Percentiles rank a stretch among this genome's conserved stretches.
phyloP scores from a whole-genome alignment of 208 protist genomes.

The Endotrypanum monterogeii region DNA sequence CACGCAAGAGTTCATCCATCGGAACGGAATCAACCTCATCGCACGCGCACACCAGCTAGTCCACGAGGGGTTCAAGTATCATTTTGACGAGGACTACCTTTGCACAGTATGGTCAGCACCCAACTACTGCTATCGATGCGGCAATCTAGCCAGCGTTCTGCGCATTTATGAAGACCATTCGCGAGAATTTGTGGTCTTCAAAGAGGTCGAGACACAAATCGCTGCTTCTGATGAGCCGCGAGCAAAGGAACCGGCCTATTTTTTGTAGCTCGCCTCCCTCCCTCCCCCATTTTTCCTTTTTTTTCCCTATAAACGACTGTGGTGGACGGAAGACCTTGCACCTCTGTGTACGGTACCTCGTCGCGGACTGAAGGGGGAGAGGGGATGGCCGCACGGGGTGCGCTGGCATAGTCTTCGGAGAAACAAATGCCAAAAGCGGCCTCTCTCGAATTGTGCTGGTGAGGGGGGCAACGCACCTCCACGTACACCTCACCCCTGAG shows the following conservation, averaged over 20 bases:
- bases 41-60: constrained; percentile 92
- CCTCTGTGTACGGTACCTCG: too few species aligned
- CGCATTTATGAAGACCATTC: constrained; percentile 90
- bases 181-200: constrained; percentile 85
- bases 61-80: constrained; percentile 90
- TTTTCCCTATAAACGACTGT: background rate
- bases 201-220: constrained; percentile 72
- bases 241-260: constrained; percentile 61
- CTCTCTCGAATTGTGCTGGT: too few species aligned
- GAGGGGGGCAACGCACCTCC: too few species aligned
- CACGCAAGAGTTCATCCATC: constrained; percentile 77
- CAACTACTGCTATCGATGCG: constrained; percentile 98
- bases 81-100: constrained; percentile 84
- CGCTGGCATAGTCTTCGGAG: too few species aligned
- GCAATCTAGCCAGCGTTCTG: constrained; percentile 94
- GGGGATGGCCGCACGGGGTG: too few species aligned
- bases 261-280: constrained; percentile 53
- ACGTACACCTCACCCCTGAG: too few species aligned
- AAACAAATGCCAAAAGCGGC: too few species aligned
- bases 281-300: background rate
- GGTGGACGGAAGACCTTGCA: background rate
- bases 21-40: constrained; percentile 87
- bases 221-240: constrained; percentile 32
- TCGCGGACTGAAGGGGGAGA: too few species aligned
- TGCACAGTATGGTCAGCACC: constrained; percentile 98